Evolutionary conservation across 495 filamentous ascomycete species (phyloP).

Genomic region (Tuber melanosporum): DNA sequence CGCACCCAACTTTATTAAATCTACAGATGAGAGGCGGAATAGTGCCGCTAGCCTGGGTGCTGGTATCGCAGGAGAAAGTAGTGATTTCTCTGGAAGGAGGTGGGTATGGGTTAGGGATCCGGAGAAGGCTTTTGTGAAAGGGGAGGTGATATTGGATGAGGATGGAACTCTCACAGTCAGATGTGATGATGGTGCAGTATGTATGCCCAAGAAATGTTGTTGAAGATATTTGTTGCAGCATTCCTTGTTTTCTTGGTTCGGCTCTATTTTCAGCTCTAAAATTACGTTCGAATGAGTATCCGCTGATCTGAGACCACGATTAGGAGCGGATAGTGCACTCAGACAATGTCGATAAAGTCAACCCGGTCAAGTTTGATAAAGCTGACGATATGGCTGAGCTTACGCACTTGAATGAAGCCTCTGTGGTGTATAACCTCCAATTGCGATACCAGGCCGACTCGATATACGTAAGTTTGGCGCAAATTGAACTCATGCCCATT

Average conservation of each 20-base stretch:
- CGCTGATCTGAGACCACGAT: slow-evolving; percentile 15
- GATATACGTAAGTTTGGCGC: slow-evolving; percentile 63
- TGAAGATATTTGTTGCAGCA: not conserved
- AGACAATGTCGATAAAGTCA: slow-evolving; percentile 93
- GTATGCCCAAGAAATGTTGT: slow-evolving; percentile 34
- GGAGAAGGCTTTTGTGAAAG: slow-evolving; percentile 79
- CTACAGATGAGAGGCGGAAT: slow-evolving; percentile 59
- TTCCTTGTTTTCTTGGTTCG: not conserved
- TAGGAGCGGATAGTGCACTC: slow-evolving; percentile 80
- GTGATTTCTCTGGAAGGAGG: slow-evolving; percentile 94
- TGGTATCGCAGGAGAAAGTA: slow-evolving; percentile 39
- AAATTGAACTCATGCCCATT: slow-evolving; percentile 11
- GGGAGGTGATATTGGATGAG: slow-evolving; percentile 80
- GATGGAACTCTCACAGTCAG: slow-evolving; percentile 68
- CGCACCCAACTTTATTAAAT: slow-evolving; percentile 89
- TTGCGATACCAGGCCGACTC: slow-evolving; percentile 89
- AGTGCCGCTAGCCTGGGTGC: slow-evolving; percentile 23
- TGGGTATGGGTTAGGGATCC: slow-evolving; percentile 95
- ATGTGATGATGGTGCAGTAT: slow-evolving; percentile 87
- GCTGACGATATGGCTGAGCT: slow-evolving; percentile 98
- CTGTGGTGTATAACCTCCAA: slow-evolving; percentile 94
- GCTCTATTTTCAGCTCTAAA: not conserved
- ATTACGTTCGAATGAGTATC: not conserved
- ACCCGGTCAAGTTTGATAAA: slow-evolving; percentile 98
- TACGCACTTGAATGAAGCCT: slow-evolving; percentile 95